Evolutionary conservation across 768 basidiomycete genomes (phyloP), one percentile per base, ranked within the genome.

Genomic region (Mycena rosella): DNA sequence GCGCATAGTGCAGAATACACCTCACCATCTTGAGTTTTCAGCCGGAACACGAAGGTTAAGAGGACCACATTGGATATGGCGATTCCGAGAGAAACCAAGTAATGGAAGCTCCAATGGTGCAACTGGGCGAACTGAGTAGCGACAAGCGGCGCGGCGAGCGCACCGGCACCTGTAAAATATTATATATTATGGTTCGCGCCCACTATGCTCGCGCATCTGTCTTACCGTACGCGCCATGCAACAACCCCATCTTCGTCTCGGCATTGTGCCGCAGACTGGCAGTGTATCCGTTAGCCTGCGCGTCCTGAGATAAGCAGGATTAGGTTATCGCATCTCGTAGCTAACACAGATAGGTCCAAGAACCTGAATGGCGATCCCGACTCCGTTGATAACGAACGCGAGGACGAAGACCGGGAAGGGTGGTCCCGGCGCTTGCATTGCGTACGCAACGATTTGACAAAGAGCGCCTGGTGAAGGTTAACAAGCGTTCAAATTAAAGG

Each of bases 51-150:
- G 3, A 72, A 62, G 2, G 84, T 69, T 6, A 96, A 77, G 5
- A 88, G 57, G 15, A 84, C 42, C 1, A 85, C 81, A 69, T 92
- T 94, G 45, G 81, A 68, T 18, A 88, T 60, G 0, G 92, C 88
- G n/a, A 96, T 69, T 1, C 88, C 90, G 0, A 95, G 78, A 0
- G 93, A 93, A 1, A 80, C 80, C 11, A 95, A 82, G 73, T 89
- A 96, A 75, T 95, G 91, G 75, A 92, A 91, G 0, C 89, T 92
- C 95, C 94, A 96, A 36, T 80, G 84, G 0, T 69, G 76, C 26
- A 87, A 72, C 62, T 88, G 87, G 0, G 92, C 7, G 45, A 47
- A 47, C 24, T 47, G 92, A 0, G 96, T 96, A 0, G 95, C 86
- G 0, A 91, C 88, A 20, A 96, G 84, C 3, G 96, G 95, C 0